Base-by-base conservation (phyloP, 306 rosid species). In the Aeschynomene evenia region DNA sequence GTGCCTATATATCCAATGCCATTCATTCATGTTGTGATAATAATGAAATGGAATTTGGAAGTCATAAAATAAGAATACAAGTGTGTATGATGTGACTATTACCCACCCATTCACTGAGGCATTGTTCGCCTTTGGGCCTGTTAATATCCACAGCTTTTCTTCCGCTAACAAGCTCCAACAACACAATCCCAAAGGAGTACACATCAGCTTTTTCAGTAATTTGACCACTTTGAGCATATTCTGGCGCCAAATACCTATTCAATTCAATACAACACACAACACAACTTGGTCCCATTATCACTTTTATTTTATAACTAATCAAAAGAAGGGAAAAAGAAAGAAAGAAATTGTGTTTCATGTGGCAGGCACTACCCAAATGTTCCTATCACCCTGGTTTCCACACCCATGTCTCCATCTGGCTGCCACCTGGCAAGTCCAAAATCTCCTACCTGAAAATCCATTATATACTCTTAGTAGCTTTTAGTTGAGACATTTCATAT, bases 371-470 rank as follows among this genome's bases (percentile, higher is more conserved):
- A 94, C 99, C 97, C 97, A 64, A 94, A 94, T 69, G 95, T 91
- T 76, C 97, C 97, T 9, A 94, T 84, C 62, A 94, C 93, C 82
- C 99, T 84, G 7, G 99, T 94, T 80, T 94, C 97, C 53, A 91
- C 97, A 45, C 88, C 97, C 80, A 80, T 75, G 43, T 88, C 89
- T 39, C 99, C 97, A 72, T 94, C 92, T 11, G 99, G 99, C 72
- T 91, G 96, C 97, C 97, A 94, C 83, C 99, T 87, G 31, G 99
- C 99, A 45, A 94, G 91, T 74, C 99, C 99, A 52, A 94, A 94
- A 87, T 94, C 99, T 80, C 99, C 99, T n/a, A 94, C 99, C 99
- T 94, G n/a, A 76, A 61, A 58, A 77, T 77, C 59, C 77, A 75
- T 23, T n/a, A n/a, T n/a, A n/a, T n/a, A n/a, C n/a, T n/a, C n/a